These are phyloP conservation scores for Boletus coccyginus DNA, from an alignment of 768 basidiomycete species.

Conservation along the genomic window DNA sequence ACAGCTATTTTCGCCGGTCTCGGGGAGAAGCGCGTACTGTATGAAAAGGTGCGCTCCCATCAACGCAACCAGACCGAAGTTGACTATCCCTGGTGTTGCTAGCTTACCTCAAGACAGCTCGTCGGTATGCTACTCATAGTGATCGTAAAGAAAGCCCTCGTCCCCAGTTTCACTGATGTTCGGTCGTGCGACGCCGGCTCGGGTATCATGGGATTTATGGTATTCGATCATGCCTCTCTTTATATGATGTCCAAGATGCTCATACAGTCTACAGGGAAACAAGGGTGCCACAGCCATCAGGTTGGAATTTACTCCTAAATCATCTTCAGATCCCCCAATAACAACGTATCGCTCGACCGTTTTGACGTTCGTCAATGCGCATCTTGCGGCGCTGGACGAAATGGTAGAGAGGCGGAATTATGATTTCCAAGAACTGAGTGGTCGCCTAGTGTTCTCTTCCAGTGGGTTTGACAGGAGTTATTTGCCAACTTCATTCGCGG, in stretches of 20 bases:
- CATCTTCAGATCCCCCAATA: constrained; percentile 16
- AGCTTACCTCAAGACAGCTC: constrained; percentile 76
- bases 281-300: constrained; percentile 76
- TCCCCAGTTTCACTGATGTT: constrained; percentile 51
- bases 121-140: constrained; percentile 80
- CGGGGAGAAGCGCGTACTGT: constrained; percentile 60
- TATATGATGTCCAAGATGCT: background rate
- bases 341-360: constrained; percentile 39
- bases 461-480: constrained; percentile 8
- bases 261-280: constrained; percentile 56
- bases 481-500: background rate
- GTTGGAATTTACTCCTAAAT: constrained; percentile 50
- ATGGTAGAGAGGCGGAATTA: constrained; percentile 70
- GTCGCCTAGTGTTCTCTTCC: constrained; percentile 51
- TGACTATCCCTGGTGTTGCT: background rate
- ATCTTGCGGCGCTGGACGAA: constrained; percentile 82
- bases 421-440: constrained; percentile 71
- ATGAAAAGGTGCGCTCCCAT: constrained; percentile 55
- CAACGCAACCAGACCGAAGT: background rate
- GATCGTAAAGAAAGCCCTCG: constrained; percentile 55
- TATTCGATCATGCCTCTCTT: constrained; percentile 23
- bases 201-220: constrained; percentile 80
- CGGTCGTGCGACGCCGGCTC: constrained; percentile 55
- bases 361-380: constrained; percentile 77
- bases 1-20: constrained; percentile 63